A percentile compares a stretch with the other conserved stretches of the same genome.
Conservation (phyloP, 495 filamentous ascomycete species). For the Aspergillus saccharolyticus region DNA sequence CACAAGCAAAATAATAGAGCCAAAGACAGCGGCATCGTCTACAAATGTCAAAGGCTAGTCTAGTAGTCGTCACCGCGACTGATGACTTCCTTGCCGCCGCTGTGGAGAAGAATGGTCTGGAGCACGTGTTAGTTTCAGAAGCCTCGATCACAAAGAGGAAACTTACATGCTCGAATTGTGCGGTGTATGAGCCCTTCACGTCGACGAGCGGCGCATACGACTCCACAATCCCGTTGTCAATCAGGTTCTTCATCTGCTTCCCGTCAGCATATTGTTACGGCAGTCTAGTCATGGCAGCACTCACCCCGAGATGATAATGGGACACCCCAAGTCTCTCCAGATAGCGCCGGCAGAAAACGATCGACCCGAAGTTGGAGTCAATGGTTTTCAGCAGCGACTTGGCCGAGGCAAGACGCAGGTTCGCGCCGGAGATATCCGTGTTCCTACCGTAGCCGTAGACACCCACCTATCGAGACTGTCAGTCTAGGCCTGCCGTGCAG, state of each 20-base stretch:
- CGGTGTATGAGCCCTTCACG: slow-evolving; percentile 51
- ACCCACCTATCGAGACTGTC: slow-evolving; percentile 20
- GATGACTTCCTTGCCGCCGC: slow-evolving; percentile 41
- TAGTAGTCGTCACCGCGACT: slow-evolving; percentile 46
- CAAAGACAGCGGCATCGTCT: background rate
- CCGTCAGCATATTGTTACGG: background rate
- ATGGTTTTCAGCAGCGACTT: slow-evolving; percentile 55
- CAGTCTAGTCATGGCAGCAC: slow-evolving; percentile 10
- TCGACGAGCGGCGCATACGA: slow-evolving; percentile 50
- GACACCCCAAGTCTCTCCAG: slow-evolving; percentile 58
- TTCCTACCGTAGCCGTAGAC: slow-evolving; percentile 49
- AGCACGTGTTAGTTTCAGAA: slow-evolving; percentile 3
- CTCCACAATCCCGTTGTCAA: slow-evolving; percentile 51
- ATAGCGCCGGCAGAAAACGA: slow-evolving; percentile 59
- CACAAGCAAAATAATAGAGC: background rate
- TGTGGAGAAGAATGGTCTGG: slow-evolving; percentile 42
- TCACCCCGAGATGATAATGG: slow-evolving; percentile 55
- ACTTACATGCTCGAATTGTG: slow-evolving; percentile 59
- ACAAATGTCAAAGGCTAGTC: slow-evolving; percentile 15
- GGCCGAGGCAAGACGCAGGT: slow-evolving; percentile 50
- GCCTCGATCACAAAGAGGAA: too few species aligned
- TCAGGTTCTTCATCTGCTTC: slow-evolving; percentile 46
- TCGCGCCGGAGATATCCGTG: slow-evolving; percentile 44
- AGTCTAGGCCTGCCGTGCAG: background rate
- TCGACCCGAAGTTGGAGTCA: slow-evolving; percentile 58